Percentiles rank a stretch among this genome's conserved stretches.
Evolutionary conservation across 345 rosid genomes (phyloP).

Genomic region (Lepidium didymum): DNA sequence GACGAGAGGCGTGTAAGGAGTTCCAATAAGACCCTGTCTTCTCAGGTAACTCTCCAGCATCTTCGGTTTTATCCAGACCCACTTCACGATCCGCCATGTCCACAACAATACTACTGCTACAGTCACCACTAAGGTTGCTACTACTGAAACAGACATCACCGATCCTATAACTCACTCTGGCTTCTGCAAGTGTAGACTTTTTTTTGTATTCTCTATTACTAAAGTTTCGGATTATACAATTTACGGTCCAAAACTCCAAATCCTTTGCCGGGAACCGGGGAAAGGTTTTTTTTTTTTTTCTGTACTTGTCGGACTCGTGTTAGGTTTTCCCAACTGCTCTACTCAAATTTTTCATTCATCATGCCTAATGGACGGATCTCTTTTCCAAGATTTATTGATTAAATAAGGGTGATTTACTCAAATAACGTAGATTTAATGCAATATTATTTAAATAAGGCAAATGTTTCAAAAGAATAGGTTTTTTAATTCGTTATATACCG

Average conservation of each 20-base stretch:
- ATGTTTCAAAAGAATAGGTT: no score
- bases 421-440: no score
- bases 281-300: not conserved
- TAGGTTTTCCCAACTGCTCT: not conserved
- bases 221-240: not conserved
- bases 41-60: slow-evolving; percentile 37
- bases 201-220: not conserved
- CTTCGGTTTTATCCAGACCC: slow-evolving; percentile 48
- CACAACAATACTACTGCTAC: slow-evolving; percentile 1
- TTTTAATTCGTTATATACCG: no score
- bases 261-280: not conserved
- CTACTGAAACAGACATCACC: slow-evolving; percentile 14
- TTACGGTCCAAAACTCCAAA: slow-evolving; percentile 1
- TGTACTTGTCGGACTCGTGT: not conserved
- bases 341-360: no score
- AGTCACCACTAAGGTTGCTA: slow-evolving; percentile 1
- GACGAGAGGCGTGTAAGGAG: slow-evolving; percentile 26
- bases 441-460: no score
- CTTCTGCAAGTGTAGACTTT: not conserved
- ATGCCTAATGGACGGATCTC: no score
- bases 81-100: slow-evolving; percentile 31
- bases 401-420: no score
- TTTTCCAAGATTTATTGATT: no score
- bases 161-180: not conserved
- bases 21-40: slow-evolving; percentile 41